These are phyloP conservation scores for Leucocoprinus sp. DNA, from an alignment of 768 basidiomycete species.

Conservation along the genomic window DNA sequence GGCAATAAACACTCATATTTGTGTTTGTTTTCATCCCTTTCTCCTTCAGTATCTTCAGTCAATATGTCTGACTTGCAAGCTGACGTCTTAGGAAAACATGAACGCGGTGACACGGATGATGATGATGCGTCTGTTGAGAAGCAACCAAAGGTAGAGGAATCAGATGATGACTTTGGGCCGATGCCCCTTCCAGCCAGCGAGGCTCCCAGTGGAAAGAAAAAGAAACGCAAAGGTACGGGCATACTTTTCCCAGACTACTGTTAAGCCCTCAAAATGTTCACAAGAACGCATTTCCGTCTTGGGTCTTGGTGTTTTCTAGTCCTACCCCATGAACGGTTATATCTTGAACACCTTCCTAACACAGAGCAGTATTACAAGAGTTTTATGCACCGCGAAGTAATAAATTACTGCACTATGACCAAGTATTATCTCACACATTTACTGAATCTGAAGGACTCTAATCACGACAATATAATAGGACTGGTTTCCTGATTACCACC, in stretches of 20 bases:
- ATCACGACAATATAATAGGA: conserved; percentile 41
- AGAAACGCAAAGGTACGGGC: conserved; percentile 74
- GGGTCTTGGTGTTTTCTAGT: conserved; percentile 37
- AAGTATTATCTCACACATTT: conserved; percentile 38
- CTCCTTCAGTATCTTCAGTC: neutral
- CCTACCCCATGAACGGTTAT: conserved; percentile 87
- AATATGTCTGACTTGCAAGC: conserved; percentile 40
- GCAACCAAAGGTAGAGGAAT: conserved; percentile 34
- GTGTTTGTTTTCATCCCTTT: neutral
- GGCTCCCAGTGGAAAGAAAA: conserved; percentile 39
- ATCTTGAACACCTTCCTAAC: conserved; percentile 85
- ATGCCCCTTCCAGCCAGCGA: conserved; percentile 70
- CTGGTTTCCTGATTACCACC: conserved; percentile 89
- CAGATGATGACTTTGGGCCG: conserved; percentile 77
- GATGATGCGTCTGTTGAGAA: conserved; percentile 17
- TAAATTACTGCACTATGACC: conserved; percentile 86
- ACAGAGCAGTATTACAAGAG: conserved; percentile 94
- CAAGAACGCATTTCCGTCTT: conserved; percentile 14
- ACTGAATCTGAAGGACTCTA: neutral
- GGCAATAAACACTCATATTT: neutral
- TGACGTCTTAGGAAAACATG: conserved; percentile 58
- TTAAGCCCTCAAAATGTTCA: conserved; percentile 26
- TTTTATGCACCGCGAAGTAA: conserved; percentile 93
- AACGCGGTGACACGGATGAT: conserved; percentile 29
- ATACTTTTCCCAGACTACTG: conserved; percentile 11